Evolutionary conservation across 495 filamentous ascomycete genomes (phyloP), one percentile per base, ranked within the genome.

Genomic region (Podospora pseudocomata): DNA sequence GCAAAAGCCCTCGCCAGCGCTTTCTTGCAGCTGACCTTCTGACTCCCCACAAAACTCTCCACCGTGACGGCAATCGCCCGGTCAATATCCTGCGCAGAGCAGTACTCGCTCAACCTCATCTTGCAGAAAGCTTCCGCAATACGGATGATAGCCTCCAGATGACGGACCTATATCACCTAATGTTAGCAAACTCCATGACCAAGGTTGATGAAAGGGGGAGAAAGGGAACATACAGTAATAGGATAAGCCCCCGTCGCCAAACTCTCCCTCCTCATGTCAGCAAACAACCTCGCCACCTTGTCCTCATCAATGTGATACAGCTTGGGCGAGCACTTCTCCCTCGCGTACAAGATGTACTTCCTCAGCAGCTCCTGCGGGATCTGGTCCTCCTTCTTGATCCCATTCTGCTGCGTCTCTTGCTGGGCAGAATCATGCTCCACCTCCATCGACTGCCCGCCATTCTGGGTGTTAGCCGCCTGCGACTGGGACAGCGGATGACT

Each of bases 1-100:
- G 96, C 94, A 86, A 99, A 99, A 18, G 96, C 94, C 67, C 96
- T 85, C 13, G 92, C 92, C 64, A 99, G 87, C 32, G 95, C 93
- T 85, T 97, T 97, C 88, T 98, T 99, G 81, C 91, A 93, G 83
- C 90, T 94, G 72, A 98, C 89, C 82, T 99, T 99, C 79, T 99
- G 96, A 68, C 90, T 93, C 68, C 92, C 92, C 30, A 99, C 92
- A 77, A 99, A 99, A 23, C 89, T 93, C 62, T 99, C 94, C 13
- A 99, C 93, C 0, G 95, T 96, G 16, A 98, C 96, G 6, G 93
- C 93, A 73, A 99, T 98, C 60, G 95, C 96, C 65, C 95, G 90
- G 79, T 99, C 96, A 68, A 99, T 96, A 75, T 99, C 96, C 67
- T 89, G 86, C 18, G 89, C 77, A 7, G 89, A 90, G 77, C 93